Percentiles rank a stretch among this genome's conserved stretches.
Conservation (phyloP, 176 grass and related monocot genomes). For the Thalia dealbata region DNA sequence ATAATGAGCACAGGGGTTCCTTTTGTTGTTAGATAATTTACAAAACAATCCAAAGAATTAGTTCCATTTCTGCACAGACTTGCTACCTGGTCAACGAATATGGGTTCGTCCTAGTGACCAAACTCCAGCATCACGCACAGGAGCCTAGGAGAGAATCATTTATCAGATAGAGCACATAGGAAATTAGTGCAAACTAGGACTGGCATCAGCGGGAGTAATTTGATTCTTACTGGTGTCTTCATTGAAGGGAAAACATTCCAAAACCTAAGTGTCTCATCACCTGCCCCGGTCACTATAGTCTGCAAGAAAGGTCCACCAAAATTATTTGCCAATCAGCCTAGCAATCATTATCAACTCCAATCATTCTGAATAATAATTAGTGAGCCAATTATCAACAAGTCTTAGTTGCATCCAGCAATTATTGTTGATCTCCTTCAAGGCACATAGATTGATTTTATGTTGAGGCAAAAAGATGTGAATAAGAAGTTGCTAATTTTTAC, state of each 20-base stretch:
- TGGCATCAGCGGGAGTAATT: not conserved
- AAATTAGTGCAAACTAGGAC: not conserved
- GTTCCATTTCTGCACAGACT: conserved; percentile 21
- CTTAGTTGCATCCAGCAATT: not conserved
- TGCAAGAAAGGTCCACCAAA: conserved; percentile 25
- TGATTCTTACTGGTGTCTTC: conserved; percentile 47
- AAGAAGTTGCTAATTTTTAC: conserved; percentile 19
- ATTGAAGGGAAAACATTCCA: conserved; percentile 92
- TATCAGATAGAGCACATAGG: conserved; percentile 6
- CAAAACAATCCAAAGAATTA: conserved; percentile 24
- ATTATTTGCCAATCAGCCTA: not conserved
- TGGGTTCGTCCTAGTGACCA: conserved; percentile 69
- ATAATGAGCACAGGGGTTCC: not conserved
- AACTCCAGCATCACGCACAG: conserved; percentile 67
- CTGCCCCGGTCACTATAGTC: conserved; percentile 91
- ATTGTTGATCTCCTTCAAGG: not conserved
- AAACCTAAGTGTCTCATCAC: conserved; percentile 87
- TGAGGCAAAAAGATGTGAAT: not conserved
- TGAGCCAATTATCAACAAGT: not conserved
- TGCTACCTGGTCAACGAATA: conserved; percentile 49
- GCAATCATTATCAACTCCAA: not conserved
- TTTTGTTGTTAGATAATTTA: conserved; percentile 25
- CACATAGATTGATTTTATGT: too few species aligned
- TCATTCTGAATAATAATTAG: not conserved
- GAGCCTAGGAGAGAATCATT: conserved; percentile 36